Percentiles rank a stretch among this genome's conserved stretches.
These are phyloP conservation scores for Solanum okadae DNA, from an alignment of 257 asterid species.

Conservation along the genomic window DNA sequence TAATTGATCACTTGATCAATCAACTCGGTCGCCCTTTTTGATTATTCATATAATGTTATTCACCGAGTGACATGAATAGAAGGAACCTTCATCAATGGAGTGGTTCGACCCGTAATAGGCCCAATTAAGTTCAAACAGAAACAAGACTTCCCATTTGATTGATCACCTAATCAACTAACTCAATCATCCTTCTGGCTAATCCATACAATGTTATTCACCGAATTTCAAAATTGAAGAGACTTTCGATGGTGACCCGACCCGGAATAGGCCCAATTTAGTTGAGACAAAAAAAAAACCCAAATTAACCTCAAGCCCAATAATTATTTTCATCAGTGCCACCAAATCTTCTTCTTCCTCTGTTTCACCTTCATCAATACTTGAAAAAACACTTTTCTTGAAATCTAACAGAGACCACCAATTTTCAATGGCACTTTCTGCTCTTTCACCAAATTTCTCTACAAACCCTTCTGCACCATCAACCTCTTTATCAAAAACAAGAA, in stretches of 20 bases:
- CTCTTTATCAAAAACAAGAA: constrained; percentile 21
- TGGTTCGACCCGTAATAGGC: neutral
- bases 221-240: neutral
- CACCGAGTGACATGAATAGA: rapidly evolving
- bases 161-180: neutral
- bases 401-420: neutral
- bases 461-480: constrained; percentile 1
- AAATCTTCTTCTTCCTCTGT: neutral
- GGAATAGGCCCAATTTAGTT: neutral
- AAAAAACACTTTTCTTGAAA: neutral
- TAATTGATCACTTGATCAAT: neutral
- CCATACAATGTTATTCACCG: neutral
- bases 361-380: neutral
- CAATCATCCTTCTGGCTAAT: neutral
- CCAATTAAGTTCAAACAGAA: neutral
- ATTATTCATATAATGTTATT: neutral
- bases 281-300: neutral
- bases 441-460: constrained; percentile 5
- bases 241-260: neutral
- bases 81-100: neutral
- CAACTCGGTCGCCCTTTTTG: too few relatives aligned
- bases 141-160: neutral
- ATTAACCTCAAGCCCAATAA: neutral
- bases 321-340: neutral
- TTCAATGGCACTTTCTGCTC: constrained; percentile 38